Conservation (phyloP, 2,329 filamentous ascomycete genomes). For the Fusarium buharicum region DNA sequence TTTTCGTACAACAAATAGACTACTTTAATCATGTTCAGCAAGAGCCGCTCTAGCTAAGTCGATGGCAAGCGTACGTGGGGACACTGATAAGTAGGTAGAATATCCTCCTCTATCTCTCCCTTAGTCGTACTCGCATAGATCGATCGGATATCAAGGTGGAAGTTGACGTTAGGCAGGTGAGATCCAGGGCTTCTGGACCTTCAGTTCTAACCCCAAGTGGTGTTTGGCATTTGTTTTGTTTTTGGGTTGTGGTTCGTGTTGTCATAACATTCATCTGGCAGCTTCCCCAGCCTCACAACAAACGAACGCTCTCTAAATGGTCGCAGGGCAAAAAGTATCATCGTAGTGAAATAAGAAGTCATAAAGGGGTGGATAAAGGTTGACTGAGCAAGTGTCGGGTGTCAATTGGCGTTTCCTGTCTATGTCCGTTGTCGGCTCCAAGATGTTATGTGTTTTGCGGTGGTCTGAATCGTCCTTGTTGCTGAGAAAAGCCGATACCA, state of each 20-base stretch:
- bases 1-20: slow-evolving; percentile 23
- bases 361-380: slow-evolving; percentile 17
- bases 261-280: slow-evolving; percentile 26
- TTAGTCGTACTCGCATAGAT: slow-evolving; percentile 11
- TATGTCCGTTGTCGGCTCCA: slow-evolving; percentile 9
- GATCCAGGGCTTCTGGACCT: slow-evolving; percentile 10
- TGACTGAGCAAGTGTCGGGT: slow-evolving; percentile 2
- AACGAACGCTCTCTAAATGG: slow-evolving; percentile 43
- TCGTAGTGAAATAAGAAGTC: slow-evolving; percentile 19
- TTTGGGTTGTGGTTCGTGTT: slow-evolving; percentile 10
- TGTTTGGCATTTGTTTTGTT: slow-evolving; percentile 3
- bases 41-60: slow-evolving; percentile 14
- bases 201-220: slow-evolving; percentile 34
- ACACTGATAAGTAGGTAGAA: background rate
- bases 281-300: slow-evolving; percentile 27
- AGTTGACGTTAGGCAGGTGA: slow-evolving; percentile 11
- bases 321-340: slow-evolving; percentile 32
- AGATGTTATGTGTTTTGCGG: slow-evolving; percentile 3
- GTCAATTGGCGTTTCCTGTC: slow-evolving; percentile 15
- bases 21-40: slow-evolving; percentile 15
- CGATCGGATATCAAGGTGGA: slow-evolving; percentile 24
- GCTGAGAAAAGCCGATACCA: background rate
- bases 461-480: slow-evolving; percentile 1
- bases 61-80: background rate
- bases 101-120: slow-evolving; percentile 7